These are phyloP conservation scores for Cryptococcus sp. DNA, from an alignment of 1,284 basidiomycete species.

Conservation along the genomic window DNA sequence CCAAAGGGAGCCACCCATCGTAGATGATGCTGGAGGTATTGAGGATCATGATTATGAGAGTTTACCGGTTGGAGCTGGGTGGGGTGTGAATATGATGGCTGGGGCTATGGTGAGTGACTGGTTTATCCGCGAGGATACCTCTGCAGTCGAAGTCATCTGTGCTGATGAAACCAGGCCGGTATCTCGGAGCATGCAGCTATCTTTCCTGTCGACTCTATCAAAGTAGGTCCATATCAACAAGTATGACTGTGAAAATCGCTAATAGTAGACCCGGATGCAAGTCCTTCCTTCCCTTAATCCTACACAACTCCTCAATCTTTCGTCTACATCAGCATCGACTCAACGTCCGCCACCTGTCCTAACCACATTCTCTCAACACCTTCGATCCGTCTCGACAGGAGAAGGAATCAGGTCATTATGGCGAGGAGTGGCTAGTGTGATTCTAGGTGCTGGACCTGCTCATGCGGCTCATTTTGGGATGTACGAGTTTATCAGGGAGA, in stretches of 20 bases:
- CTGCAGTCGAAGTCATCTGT: neutral
- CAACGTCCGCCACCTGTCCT: constrained; percentile 19
- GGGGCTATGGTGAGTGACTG: constrained; percentile 81
- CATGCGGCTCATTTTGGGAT: constrained; percentile 98
- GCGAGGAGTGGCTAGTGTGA: constrained; percentile 96
- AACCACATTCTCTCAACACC: constrained; percentile 39
- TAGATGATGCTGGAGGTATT: constrained; percentile 21
- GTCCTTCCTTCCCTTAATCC: constrained; percentile 58
- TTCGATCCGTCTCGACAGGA: constrained; percentile 65
- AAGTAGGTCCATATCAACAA: constrained; percentile 56
- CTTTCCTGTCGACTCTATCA: constrained; percentile 98
- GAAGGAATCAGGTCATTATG: constrained; percentile 89
- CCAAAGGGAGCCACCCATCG: constrained; percentile 14
- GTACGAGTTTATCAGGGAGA: constrained; percentile 91
- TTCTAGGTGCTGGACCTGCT: constrained; percentile 93
- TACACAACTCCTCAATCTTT: constrained; percentile 12
- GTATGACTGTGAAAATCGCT: neutral
- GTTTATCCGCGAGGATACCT: neutral
- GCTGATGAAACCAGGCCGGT: constrained; percentile 64
- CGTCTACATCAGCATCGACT: constrained; percentile 51
- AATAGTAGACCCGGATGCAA: constrained; percentile 91
- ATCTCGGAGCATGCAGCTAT: constrained; percentile 99
- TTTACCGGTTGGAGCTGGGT: constrained; percentile 45
- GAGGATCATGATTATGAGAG: constrained; percentile 50
- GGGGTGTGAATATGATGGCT: constrained; percentile 87